phyloP scores from a whole-genome alignment of 495 filamentous ascomycete genomes.

The Tuber brumale region DNA sequence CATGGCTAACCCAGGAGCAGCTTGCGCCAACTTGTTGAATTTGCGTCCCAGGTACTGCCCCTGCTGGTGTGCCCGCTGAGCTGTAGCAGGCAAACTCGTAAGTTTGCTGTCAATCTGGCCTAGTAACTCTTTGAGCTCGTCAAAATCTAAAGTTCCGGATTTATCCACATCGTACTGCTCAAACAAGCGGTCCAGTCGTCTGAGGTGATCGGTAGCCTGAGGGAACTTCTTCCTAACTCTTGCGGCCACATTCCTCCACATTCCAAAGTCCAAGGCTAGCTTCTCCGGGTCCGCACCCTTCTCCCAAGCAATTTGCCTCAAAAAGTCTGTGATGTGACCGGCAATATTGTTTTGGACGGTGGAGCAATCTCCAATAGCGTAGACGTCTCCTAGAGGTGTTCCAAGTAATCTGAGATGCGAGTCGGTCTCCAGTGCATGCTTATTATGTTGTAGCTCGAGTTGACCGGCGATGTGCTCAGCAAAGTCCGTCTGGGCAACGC shows the following conservation, averaged over 20 bases:
- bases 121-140: constrained; percentile 80
- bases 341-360: constrained; percentile 96
- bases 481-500: constrained; percentile 81
- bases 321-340: constrained; percentile 76
- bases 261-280: constrained; percentile 71
- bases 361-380: constrained; percentile 93
- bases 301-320: constrained; percentile 86
- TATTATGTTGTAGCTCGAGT: constrained; percentile 70
- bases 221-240: constrained; percentile 85
- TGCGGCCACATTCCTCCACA: constrained; percentile 78
- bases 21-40: constrained; percentile 82
- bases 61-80: constrained; percentile 97
- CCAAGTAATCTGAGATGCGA: constrained; percentile 87
- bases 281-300: constrained; percentile 79
- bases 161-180: constrained; percentile 86
- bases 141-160: constrained; percentile 86
- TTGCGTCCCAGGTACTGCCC: constrained; percentile 89
- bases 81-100: constrained; percentile 77
- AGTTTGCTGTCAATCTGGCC: constrained; percentile 86
- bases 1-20: constrained; percentile 63
- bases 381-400: constrained; percentile 88
- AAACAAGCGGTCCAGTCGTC: constrained; percentile 82
- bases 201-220: constrained; percentile 83
- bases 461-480: constrained; percentile 64
- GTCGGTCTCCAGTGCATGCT: constrained; percentile 90